A percentile compares a stretch with the other conserved stretches of the same genome.
Conservation (phyloP, 176 grass and related monocot genomes). For the Tuctoria greenei region DNA sequence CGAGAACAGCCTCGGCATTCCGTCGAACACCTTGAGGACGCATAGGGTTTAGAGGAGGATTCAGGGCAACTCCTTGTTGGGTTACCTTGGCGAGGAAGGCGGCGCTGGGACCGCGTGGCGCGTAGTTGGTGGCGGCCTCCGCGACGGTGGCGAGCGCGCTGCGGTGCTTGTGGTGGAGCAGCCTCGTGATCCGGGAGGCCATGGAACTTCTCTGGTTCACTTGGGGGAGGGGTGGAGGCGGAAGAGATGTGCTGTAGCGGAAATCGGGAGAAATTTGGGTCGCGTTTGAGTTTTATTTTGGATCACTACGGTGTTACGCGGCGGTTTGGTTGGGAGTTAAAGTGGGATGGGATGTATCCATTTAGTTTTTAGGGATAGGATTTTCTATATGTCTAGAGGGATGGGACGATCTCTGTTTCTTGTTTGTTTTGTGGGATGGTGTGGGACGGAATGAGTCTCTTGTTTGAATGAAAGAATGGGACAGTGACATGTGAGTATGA, state of each 20-base stretch:
- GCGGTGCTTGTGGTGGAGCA: constrained; percentile 31
- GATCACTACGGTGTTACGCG: no score
- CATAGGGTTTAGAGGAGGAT: constrained; percentile 8
- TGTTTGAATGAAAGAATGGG: no score
- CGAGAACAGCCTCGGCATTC: neutral
- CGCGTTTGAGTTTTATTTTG: no score
- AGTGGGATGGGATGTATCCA: no score
- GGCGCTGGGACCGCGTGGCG: neutral
- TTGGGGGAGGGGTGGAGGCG: constrained; percentile 21
- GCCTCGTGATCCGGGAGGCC: constrained; percentile 39
- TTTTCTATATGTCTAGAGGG: no score
- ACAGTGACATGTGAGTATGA: no score
- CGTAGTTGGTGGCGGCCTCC: constrained; percentile 3
- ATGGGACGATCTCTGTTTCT: no score
- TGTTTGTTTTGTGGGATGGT: no score
- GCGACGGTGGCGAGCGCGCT: constrained; percentile 33
- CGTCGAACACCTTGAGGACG: constrained; percentile 25
- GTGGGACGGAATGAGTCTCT: no score
- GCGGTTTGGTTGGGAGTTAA: no score
- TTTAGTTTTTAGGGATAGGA: no score
- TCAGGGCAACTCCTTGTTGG: neutral
- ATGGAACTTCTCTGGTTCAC: neutral
- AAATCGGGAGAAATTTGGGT: neutral
- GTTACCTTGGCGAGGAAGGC: constrained; percentile 34
- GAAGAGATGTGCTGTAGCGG: neutral